A percentile compares a stretch with the other conserved stretches of the same genome.
These are phyloP conservation scores for Linum tenue DNA, from an alignment of 345 rosid species.

Conservation along the genomic window DNA sequence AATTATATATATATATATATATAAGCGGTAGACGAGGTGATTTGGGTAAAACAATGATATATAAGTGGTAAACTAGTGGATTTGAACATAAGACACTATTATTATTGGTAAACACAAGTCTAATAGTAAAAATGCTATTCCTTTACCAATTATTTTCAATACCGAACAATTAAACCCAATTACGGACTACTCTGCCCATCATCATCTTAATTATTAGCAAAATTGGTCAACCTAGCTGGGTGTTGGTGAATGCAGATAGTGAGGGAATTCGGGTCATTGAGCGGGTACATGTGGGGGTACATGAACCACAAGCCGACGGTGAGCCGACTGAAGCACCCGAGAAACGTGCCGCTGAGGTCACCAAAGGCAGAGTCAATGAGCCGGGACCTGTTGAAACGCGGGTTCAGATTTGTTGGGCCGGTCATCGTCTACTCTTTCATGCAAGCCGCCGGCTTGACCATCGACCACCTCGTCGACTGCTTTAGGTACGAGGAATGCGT, in stretches of 20 bases:
- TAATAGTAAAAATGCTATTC: too few relatives aligned
- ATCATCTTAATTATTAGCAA: background rate
- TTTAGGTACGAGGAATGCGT: slow-evolving; percentile 71
- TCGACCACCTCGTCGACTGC: slow-evolving; percentile 84
- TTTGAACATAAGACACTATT: too few relatives aligned
- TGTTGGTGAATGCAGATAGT: slow-evolving; percentile 32
- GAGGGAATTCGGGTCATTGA: slow-evolving; percentile 76
- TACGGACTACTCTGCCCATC: too few relatives aligned
- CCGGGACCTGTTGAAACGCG: slow-evolving; percentile 67
- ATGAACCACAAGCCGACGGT: slow-evolving; percentile 72
- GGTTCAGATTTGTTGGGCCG: slow-evolving; percentile 87
- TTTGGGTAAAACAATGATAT: too few relatives aligned
- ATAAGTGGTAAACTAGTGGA: too few relatives aligned
- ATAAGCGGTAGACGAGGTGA: too few relatives aligned
- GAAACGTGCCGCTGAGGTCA: slow-evolving; percentile 68
- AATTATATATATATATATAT: too few relatives aligned
- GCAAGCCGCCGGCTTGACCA: slow-evolving; percentile 89
- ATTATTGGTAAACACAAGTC: too few relatives aligned
- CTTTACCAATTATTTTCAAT: too few relatives aligned
- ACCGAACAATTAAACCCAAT: too few relatives aligned
- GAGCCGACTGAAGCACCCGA: slow-evolving; percentile 57
- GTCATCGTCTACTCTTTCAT: slow-evolving; percentile 87
- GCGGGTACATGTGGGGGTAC: slow-evolving; percentile 76
- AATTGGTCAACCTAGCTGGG: background rate
- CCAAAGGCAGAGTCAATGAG: slow-evolving; percentile 87